These are phyloP conservation scores for Tolypocladium ovalisporum DNA, from an alignment of 2,329 filamentous ascomycete genomes.

Conservation along the genomic window DNA sequence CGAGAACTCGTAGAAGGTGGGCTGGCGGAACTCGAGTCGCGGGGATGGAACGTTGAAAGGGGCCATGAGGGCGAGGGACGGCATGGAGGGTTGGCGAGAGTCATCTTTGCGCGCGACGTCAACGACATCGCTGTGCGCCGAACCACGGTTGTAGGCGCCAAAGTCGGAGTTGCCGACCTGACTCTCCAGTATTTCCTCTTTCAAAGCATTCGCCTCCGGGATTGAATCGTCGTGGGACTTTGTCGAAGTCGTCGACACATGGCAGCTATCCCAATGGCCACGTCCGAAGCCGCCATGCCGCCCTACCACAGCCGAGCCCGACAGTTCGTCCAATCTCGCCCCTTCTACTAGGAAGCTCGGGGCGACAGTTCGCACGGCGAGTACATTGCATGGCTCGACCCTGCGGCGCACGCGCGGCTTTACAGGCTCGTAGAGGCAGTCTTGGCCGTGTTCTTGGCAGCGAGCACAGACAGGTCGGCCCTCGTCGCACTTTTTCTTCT, in stretches of 20 bases:
- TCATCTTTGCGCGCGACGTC: not conserved
- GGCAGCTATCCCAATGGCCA: not conserved
- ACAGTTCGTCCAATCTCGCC: not conserved
- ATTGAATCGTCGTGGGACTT: not conserved
- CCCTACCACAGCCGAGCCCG: not conserved
- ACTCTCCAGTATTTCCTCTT: not conserved
- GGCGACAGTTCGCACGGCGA: not conserved
- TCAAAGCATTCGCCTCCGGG: not conserved
- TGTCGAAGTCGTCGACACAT: too few species aligned
- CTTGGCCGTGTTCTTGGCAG: constrained; percentile 35
- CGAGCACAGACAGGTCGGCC: constrained; percentile 37
- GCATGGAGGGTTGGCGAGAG: not conserved
- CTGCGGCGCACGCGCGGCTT: constrained; percentile 27
- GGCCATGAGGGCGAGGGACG: constrained; percentile 15
- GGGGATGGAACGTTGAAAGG: constrained; percentile 11
- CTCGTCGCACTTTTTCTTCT: constrained; percentile 52
- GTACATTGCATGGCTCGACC: constrained; percentile 11
- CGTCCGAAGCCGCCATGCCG: not conserved
- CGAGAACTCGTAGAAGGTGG: constrained; percentile 47
- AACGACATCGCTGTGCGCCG: not conserved
- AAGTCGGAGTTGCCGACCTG: not conserved
- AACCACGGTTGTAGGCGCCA: not conserved
- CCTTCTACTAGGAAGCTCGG: not conserved
- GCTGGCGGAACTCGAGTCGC: constrained; percentile 38
- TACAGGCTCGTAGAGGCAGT: constrained; percentile 40